Conservation (phyloP, 441 rosid species). For the Pelargonium myrrhifolium region DNA sequence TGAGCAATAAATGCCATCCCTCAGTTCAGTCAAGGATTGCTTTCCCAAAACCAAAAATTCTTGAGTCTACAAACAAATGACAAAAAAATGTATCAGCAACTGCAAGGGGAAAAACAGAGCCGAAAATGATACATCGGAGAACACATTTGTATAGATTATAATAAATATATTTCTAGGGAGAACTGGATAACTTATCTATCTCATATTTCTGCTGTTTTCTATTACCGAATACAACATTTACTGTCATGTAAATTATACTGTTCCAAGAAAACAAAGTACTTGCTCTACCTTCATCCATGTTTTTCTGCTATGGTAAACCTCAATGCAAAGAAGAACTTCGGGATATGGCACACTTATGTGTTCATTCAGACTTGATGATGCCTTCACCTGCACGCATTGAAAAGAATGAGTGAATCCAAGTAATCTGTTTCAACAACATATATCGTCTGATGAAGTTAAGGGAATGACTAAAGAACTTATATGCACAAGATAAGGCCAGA, state of each 20-base stretch:
- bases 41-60: constrained; percentile 75
- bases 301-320: constrained; percentile 49
- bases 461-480: background rate
- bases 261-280: background rate
- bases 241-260: background rate
- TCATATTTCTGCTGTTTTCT: background rate
- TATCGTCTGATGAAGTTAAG: background rate
- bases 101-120: background rate
- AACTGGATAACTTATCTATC: background rate
- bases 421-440: background rate
- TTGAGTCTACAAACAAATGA: constrained; percentile 44
- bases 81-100: constrained; percentile 11
- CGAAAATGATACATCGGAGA: background rate
- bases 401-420: constrained; percentile 6
- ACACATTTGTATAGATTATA: background rate
- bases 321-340: constrained; percentile 65
- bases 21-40: constrained; percentile 58
- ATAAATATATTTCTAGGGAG: too few relatives aligned
- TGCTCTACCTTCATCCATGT: constrained; percentile 45
- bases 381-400: constrained; percentile 31
- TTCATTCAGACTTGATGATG: constrained; percentile 30
- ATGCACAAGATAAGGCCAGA: background rate
- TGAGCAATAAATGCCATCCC: constrained; percentile 71
- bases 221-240: background rate
- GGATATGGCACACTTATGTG: constrained; percentile 34